Conservation (phyloP, 495 filamentous ascomycete genomes). For the Hypomontagnella submonticulosa region DNA sequence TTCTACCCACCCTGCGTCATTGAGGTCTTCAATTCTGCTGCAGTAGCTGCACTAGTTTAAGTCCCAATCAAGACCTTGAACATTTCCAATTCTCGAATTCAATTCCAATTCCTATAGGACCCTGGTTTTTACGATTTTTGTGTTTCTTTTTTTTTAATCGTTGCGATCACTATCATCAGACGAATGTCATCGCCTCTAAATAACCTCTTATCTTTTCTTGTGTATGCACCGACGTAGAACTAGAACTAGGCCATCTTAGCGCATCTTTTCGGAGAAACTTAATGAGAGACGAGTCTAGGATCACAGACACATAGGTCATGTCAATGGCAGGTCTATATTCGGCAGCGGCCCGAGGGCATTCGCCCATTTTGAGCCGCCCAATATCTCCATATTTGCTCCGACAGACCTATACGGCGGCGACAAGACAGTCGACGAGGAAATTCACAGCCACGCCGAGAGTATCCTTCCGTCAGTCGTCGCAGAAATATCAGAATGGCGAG, state of each 20-base stretch:
- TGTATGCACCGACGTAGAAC: slow-evolving; percentile 27
- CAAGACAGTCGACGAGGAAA: slow-evolving; percentile 31
- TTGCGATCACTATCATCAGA: slow-evolving; percentile 2
- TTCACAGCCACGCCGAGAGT: slow-evolving; percentile 24
- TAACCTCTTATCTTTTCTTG: neutral
- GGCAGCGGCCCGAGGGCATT: slow-evolving; percentile 25
- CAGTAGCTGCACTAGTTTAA: slow-evolving; percentile 7
- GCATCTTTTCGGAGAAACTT: slow-evolving; percentile 6
- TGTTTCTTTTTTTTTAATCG: neutral
- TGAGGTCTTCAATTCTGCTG: slow-evolving; percentile 27
- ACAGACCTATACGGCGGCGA: slow-evolving; percentile 20
- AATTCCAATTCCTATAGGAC: slow-evolving; percentile 10
- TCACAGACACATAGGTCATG: slow-evolving; percentile 20
- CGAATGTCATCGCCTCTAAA: slow-evolving; percentile 16
- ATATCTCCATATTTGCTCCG: slow-evolving; percentile 38
- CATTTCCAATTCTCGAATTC: slow-evolving; percentile 10
- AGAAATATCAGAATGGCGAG: slow-evolving; percentile 52
- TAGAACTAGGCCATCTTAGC: slow-evolving; percentile 26
- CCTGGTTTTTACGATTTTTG: neutral
- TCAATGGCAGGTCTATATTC: slow-evolving; percentile 38
- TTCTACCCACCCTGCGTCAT: slow-evolving; percentile 36
- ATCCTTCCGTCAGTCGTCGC: slow-evolving; percentile 44
- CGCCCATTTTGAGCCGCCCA: slow-evolving; percentile 2
- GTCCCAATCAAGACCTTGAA: slow-evolving; percentile 14
- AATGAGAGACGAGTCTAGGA: slow-evolving; percentile 23